A percentile compares a stretch with the other conserved stretches of the same genome.
Conservation (phyloP, 2,329 filamentous ascomycete species). For the Ceratocystis eucalypticola region DNA sequence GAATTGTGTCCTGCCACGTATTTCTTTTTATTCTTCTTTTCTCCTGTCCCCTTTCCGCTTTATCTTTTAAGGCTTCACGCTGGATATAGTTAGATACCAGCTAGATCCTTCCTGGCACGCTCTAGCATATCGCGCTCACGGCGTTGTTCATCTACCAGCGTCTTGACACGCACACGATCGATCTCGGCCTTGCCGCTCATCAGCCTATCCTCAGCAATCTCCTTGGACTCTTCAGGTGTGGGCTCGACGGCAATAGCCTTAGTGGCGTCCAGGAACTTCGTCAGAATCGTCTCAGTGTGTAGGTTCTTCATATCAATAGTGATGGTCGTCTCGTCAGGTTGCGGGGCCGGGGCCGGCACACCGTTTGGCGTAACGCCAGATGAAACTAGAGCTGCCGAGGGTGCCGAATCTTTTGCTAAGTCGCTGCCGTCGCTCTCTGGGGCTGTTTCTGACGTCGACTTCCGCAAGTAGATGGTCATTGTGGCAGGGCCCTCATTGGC, state of each 20-base stretch:
- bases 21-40: slow-evolving; percentile 36
- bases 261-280: slow-evolving; percentile 48
- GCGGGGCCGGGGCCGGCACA: slow-evolving; percentile 32
- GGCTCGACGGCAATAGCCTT: slow-evolving; percentile 44
- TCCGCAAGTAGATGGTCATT: slow-evolving; percentile 52
- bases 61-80: not conserved
- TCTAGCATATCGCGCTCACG: slow-evolving; percentile 17
- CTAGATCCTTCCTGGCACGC: slow-evolving; percentile 16
- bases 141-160: slow-evolving; percentile 13
- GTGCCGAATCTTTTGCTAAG: slow-evolving; percentile 23
- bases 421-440: not conserved
- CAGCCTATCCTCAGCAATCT: slow-evolving; percentile 25
- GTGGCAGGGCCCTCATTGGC: slow-evolving; percentile 43
- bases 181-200: slow-evolving; percentile 6
- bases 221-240: slow-evolving; percentile 44
- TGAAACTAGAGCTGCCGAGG: slow-evolving; percentile 31
- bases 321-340: slow-evolving; percentile 36
- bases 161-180: slow-evolving; percentile 14
- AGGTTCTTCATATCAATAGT: slow-evolving; percentile 52
- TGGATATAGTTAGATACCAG: slow-evolving; percentile 25
- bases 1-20: slow-evolving; percentile 41
- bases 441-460: slow-evolving; percentile 23
- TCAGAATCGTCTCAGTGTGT: slow-evolving; percentile 48
- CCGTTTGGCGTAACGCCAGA: slow-evolving; percentile 36
- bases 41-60: slow-evolving; percentile 31